These are phyloP conservation scores for Barbatosphaeria neglecta DNA, from an alignment of 495 filamentous ascomycete species.

Conservation along the genomic window DNA sequence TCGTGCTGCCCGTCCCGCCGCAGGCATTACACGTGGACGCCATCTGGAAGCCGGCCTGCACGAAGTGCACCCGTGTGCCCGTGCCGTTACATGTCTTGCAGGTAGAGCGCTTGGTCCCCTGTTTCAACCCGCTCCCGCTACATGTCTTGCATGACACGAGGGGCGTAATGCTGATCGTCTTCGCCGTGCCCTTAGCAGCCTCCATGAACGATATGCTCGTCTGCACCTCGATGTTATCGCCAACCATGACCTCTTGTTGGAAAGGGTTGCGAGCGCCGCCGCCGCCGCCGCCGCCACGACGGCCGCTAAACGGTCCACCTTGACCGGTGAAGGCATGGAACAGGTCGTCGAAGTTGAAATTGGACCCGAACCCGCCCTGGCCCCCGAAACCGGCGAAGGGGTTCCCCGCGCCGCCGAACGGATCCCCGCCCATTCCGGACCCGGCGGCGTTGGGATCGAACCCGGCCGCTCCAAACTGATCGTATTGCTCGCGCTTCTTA, in stretches of 20 bases:
- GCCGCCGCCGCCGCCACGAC: constrained; percentile 39
- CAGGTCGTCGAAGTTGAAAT: constrained; percentile 91
- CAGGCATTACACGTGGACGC: constrained; percentile 76
- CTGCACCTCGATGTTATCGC: constrained; percentile 90
- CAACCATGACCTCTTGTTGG: constrained; percentile 64
- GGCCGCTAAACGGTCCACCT: constrained; percentile 43
- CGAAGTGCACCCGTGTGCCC: constrained; percentile 73
- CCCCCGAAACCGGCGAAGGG: constrained; percentile 53
- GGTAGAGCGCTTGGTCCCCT: constrained; percentile 55
- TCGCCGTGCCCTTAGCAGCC: constrained; percentile 74
- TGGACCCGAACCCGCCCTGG: constrained; percentile 53
- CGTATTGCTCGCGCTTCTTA: constrained; percentile 82
- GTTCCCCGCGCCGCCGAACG: constrained; percentile 43
- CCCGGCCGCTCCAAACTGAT: constrained; percentile 76
- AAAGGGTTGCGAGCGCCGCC: constrained; percentile 50
- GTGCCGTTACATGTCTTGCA: constrained; percentile 79
- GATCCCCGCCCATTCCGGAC: constrained; percentile 57
- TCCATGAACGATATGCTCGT: constrained; percentile 91
- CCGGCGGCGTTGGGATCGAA: constrained; percentile 70
- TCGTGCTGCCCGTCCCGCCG: constrained; percentile 57
- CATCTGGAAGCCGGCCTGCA: constrained; percentile 92
- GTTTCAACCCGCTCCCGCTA: constrained; percentile 70
- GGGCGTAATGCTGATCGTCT: constrained; percentile 69
- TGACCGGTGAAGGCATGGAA: constrained; percentile 76
- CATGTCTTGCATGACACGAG: constrained; percentile 71